Conservation (phyloP, 2,329 filamentous ascomycete genomes). For the Verticillium zaregamsianum region DNA sequence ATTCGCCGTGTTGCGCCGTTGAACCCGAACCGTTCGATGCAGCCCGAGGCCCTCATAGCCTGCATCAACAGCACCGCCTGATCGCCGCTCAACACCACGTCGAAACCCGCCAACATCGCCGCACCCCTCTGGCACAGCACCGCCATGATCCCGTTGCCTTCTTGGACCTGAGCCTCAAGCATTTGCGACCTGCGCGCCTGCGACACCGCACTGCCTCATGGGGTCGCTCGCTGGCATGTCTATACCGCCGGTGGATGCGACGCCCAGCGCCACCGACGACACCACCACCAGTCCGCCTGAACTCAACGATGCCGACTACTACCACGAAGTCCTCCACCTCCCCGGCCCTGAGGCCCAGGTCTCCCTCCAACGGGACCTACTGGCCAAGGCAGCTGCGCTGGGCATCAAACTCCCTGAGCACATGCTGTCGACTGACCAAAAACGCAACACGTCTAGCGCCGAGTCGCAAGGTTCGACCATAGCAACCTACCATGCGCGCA, state of each 20-base stretch:
- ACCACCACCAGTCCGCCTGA: constrained; percentile 13
- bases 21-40: background rate
- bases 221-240: constrained; percentile 6
- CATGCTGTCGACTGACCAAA: constrained; percentile 25
- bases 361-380: constrained; percentile 31
- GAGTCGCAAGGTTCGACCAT: constrained; percentile 37
- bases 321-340: constrained; percentile 32
- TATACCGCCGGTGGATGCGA: background rate
- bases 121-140: background rate
- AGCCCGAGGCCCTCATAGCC: background rate
- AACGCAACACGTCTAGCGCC: constrained; percentile 32
- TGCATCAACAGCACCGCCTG: background rate
- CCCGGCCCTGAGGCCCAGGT: constrained; percentile 29
- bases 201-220: constrained; percentile 4
- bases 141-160: background rate
- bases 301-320: constrained; percentile 34
- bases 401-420: constrained; percentile 22
- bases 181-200: background rate
- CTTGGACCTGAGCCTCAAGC: background rate
- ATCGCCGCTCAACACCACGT: background rate
- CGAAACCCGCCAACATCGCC: background rate
- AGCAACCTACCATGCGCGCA: constrained; percentile 35
- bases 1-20: background rate
- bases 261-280: background rate
- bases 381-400: constrained; percentile 27